Conservation (phyloP, 177 flowering plant genomes). For the Vitis hybrid region DNA sequence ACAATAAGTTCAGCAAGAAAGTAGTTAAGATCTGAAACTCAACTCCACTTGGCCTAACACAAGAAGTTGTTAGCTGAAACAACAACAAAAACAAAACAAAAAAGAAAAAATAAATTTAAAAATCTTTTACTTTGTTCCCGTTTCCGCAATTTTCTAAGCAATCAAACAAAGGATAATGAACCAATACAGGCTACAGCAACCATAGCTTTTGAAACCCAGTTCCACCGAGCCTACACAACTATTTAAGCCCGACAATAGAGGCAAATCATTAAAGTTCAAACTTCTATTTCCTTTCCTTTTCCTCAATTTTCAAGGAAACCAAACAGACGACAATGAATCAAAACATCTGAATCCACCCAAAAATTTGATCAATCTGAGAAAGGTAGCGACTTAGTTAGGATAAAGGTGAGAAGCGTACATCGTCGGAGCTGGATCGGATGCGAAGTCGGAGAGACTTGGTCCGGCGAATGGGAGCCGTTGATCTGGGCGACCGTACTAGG, state of each 20-base stretch:
- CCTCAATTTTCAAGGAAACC: not conserved
- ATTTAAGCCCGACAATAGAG: too few relatives aligned
- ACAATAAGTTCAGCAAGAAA: too few relatives aligned
- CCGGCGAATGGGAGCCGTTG: not conserved
- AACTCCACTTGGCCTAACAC: too few relatives aligned
- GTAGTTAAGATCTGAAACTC: too few relatives aligned
- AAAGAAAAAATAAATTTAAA: not conserved
- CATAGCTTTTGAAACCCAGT: too few relatives aligned
- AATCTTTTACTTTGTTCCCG: too few relatives aligned
- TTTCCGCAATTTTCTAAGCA: too few relatives aligned
- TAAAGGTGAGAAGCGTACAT: slow-evolving; percentile 11
- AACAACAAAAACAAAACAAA: not conserved
- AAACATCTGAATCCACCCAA: not conserved
- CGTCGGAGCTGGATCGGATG: slow-evolving; percentile 22
- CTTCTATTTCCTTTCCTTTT: too few relatives aligned
- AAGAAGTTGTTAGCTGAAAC: not conserved
- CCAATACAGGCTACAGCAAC: too few relatives aligned
- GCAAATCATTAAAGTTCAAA: too few relatives aligned
- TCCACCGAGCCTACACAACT: too few relatives aligned
- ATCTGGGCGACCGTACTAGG: slow-evolving; percentile 7
- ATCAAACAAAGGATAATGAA: too few relatives aligned
- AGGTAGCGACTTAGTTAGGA: not conserved
- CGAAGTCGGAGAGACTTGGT: slow-evolving; percentile 13
- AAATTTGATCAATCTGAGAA: not conserved
- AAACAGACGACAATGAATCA: not conserved